These are phyloP conservation scores for Panaeolus papilionaceus DNA, from an alignment of 768 basidiomycete species.

Conservation along the genomic window DNA sequence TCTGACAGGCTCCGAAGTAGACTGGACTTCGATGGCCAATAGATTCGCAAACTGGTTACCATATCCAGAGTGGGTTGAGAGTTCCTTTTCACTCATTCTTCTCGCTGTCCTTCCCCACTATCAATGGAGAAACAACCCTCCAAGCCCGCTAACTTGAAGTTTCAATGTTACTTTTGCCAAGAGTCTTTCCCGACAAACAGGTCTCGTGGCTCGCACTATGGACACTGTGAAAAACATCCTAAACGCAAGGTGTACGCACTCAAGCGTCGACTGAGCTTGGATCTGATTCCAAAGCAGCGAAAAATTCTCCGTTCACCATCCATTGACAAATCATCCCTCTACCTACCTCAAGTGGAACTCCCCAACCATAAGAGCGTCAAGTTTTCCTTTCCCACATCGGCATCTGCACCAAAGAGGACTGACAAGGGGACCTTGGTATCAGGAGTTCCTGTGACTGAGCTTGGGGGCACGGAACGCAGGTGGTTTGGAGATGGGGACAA, in stretches of 20 bases:
- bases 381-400: neutral
- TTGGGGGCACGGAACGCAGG: too few relatives aligned
- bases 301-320: neutral
- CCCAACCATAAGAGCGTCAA: neutral
- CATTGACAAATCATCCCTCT: neutral
- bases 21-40: too few relatives aligned
- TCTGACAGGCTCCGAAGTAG: too few relatives aligned
- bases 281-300: neutral
- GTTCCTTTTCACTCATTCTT: too few relatives aligned
- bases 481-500: neutral
- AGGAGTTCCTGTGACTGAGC: too few relatives aligned
- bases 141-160: neutral
- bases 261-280: neutral
- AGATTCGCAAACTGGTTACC: too few relatives aligned
- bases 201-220: neutral
- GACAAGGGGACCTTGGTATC: too few relatives aligned
- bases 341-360: neutral
- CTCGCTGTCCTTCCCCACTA: neutral
- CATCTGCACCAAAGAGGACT: neutral
- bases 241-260: neutral
- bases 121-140: neutral
- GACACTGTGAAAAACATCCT: neutral
- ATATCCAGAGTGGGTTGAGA: too few relatives aligned
- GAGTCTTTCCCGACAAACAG: neutral
- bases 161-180: neutral